These are phyloP conservation scores for Piromyces finnis DNA, from an alignment of 192 early-diverging fungal genomes.

Conservation along the genomic window DNA sequence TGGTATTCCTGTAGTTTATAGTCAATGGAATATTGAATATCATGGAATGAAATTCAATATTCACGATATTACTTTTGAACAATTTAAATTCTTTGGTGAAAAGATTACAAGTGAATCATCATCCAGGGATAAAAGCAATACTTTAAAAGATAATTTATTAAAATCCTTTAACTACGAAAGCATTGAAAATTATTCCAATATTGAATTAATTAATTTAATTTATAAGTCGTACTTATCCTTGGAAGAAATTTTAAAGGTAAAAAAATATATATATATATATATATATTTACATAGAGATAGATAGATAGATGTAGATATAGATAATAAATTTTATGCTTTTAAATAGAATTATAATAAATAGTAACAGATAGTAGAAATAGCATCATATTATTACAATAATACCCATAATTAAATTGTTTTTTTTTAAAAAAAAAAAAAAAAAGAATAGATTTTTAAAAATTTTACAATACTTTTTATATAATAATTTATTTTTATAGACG, in stretches of 20 bases:
- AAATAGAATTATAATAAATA: too few species aligned
- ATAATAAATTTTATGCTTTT: too few species aligned
- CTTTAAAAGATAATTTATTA: conserved; percentile 1
- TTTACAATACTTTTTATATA: too few species aligned
- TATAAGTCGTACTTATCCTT: conserved; percentile 19
- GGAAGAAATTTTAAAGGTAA: conserved; percentile 57
- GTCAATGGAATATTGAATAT: conserved; percentile 37
- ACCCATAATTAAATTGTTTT: too few species aligned
- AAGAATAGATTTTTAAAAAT: too few species aligned
- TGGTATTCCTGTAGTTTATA: conserved; percentile 67
- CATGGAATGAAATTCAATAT: conserved; percentile 14
- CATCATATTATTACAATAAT: too few species aligned
- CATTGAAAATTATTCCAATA: background rate
- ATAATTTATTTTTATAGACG: conserved; percentile 18
- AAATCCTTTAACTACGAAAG: conserved; percentile 5
- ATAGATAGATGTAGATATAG: too few species aligned
- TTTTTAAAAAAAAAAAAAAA: too few species aligned
- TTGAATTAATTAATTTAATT: conserved; percentile 6
- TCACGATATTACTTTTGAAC: conserved; percentile 16
- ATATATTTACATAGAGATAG: too few species aligned
- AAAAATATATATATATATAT: background rate
- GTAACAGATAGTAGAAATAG: too few species aligned
- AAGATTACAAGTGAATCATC: conserved; percentile 28
- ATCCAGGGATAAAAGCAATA: conserved; percentile 11
- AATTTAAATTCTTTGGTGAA: conserved; percentile 16